Evolutionary conservation across 2,329 filamentous ascomycete species (phyloP), one percentile per base, ranked within the genome.

Genomic region (Exophiala lecanii-corni): DNA sequence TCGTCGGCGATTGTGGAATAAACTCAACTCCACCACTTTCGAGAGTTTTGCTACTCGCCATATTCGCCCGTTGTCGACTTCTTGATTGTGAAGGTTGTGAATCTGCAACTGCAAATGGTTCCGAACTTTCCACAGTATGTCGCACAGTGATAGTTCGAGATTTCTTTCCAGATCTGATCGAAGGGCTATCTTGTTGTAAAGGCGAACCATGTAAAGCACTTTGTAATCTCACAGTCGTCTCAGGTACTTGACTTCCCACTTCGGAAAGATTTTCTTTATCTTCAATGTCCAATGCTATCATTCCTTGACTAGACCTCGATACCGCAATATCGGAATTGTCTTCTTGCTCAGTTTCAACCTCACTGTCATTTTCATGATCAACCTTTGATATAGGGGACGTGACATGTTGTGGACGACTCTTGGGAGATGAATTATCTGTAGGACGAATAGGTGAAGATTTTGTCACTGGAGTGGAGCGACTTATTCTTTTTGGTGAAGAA

Each of bases 311-410:
- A 33, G 54, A 52, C 28, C 39, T 56, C 9, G 52, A 54, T 1
- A 59, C 50, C 30, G 58, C 55, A 18, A 56, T 50, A 12, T 46
- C 51, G 7, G 41, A n/a, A 26, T 67, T 60, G 31, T 70, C 68
- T 45, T 71, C 69, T 42, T 68, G 64, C 43, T 72, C 70, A 0
- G 70, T 72, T 51, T 72, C 69, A 43, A 67, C 68, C 53, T 72
- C 66, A 42, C 63, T 65, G 13, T 61, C 59, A 28, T 62, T 42
- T 10, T 23, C 28, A 9, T 21, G 26, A n/a, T 33, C 30, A 33
- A 6, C 15, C 10, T 28, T 28, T 28, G n/a, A n/a, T n/a, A n/a
- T n/a, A n/a, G n/a, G n/a, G n/a, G n/a, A n/a, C n/a, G n/a, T n/a
- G n/a, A n/a, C n/a, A n/a, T n/a, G n/a, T n/a, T 26, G 23, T 26